Conservation (phyloP, 108 stramenopile species). For the Mediolabrus comicus region DNA sequence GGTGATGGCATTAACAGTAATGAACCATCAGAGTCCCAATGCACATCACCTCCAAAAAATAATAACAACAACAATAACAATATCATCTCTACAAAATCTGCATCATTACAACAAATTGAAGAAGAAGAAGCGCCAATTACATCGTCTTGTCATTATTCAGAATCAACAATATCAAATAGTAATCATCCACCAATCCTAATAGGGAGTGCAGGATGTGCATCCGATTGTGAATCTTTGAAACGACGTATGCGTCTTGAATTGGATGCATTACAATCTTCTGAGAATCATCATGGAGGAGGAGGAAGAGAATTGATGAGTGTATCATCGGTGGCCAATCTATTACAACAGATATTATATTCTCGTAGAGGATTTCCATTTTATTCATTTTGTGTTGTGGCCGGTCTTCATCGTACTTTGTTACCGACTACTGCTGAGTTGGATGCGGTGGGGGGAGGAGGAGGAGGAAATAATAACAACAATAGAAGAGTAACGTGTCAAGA, state of each 20-base stretch:
- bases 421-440: no score
- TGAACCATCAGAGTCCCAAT: no score
- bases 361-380: conserved; percentile 82
- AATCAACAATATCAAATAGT: not conserved
- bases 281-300: conserved; percentile 15
- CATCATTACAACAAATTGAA: not conserved
- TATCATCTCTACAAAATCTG: not conserved
- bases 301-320: conserved; percentile 20
- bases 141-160: not conserved
- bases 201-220: conserved; percentile 73
- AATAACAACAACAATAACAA: no score
- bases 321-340: conserved; percentile 55
- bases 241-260: conserved; percentile 57
- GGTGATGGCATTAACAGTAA: no score
- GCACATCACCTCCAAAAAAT: no score
- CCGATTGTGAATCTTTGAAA: conserved; percentile 79
- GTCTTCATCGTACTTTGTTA: conserved; percentile 26
- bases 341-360: conserved; percentile 70
- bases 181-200: conserved; percentile 56
- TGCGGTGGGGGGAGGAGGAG: not conserved
- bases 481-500: conserved; percentile 11
- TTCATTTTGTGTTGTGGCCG: conserved; percentile 81
- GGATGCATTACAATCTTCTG: conserved; percentile 30
- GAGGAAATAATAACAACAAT: not conserved
- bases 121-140: no score